Percentiles rank a stretch among this genome's conserved stretches.
Evolutionary conservation across 805 yeast genomes (phyloP).

Genomic region (Schwanniomyces vanrijiae): DNA sequence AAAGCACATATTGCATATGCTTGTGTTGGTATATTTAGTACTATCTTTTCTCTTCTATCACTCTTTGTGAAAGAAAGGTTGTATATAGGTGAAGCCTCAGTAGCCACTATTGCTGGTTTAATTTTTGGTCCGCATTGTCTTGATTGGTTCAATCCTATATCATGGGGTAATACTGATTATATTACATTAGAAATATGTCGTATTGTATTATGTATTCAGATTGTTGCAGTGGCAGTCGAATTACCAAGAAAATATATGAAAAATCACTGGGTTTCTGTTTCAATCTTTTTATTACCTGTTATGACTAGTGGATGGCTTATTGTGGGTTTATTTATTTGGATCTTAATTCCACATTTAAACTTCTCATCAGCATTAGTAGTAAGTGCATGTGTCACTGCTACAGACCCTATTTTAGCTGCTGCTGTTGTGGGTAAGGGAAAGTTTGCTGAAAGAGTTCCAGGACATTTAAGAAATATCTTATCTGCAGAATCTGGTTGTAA

Average conservation of each 20-base stretch:
- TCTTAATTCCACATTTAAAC: constrained; percentile 67
- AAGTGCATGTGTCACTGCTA: constrained; percentile 89
- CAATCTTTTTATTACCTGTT: constrained; percentile 74
- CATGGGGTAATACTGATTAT: constrained; percentile 84
- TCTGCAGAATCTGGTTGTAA: constrained; percentile 90
- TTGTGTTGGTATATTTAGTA: constrained; percentile 77
- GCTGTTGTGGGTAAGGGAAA: constrained; percentile 95
- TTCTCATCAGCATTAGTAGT: constrained; percentile 73
- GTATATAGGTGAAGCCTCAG: constrained; percentile 89
- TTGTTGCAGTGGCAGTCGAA: constrained; percentile 93
- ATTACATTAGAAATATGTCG: constrained; percentile 83
- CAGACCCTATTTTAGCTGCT: constrained; percentile 93
- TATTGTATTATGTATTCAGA: constrained; percentile 80
- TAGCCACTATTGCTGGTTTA: constrained; percentile 81
- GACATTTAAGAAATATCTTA: constrained; percentile 80
- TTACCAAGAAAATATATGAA: constrained; percentile 87
- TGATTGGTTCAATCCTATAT: constrained; percentile 76
- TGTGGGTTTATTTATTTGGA: constrained; percentile 78
- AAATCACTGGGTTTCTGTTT: constrained; percentile 77
- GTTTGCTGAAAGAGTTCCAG: constrained; percentile 88
- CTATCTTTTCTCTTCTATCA: constrained; percentile 78
- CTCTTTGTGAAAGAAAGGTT: constrained; percentile 78
- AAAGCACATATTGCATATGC: constrained; percentile 87
- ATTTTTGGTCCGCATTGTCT: constrained; percentile 87
- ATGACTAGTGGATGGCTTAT: constrained; percentile 91